A percentile compares a stretch with the other conserved stretches of the same genome.
phyloP scores from a whole-genome alignment of 1,284 basidiomycete genomes.

The Tilletia walkeri region DNA sequence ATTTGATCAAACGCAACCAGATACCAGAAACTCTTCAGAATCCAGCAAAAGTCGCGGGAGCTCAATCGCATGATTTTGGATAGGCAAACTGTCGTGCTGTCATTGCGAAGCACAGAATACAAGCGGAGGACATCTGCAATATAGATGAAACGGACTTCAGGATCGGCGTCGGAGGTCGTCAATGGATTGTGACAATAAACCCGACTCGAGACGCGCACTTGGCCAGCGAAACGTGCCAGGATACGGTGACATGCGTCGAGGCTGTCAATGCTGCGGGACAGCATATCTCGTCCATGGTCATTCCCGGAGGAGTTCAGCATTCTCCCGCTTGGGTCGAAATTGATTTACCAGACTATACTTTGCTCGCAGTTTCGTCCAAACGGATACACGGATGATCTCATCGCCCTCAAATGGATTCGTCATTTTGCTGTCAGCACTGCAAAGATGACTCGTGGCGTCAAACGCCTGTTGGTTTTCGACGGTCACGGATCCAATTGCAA shows the following conservation, averaged over 20 bases:
- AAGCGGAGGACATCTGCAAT: no score
- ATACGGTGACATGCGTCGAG: neutral
- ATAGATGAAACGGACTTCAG: no score
- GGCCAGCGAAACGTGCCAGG: neutral
- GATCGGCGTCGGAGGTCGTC: neutral
- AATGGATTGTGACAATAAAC: neutral
- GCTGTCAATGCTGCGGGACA: neutral
- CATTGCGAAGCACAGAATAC: no score
- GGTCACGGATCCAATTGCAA: no score
- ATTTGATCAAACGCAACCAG: no score
- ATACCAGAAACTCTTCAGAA: no score
- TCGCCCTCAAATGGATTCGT: neutral
- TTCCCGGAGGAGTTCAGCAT: neutral
- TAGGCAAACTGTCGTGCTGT: no score
- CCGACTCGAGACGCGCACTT: neutral
- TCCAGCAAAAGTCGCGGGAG: no score
- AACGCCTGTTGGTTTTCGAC: no score
- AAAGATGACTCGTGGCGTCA: neutral
- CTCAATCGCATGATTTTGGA: no score
- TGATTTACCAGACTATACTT: neutral
- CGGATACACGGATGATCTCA: neutral
- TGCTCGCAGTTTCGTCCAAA: neutral
- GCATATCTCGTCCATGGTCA: neutral
- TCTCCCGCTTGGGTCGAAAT: neutral
- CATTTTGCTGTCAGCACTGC: neutral